Percentiles rank a stretch among this genome's conserved stretches.
These are phyloP conservation scores for Aspergillus fijiensis DNA, from an alignment of 2,329 filamentous ascomycete genomes.

Conservation along the genomic window DNA sequence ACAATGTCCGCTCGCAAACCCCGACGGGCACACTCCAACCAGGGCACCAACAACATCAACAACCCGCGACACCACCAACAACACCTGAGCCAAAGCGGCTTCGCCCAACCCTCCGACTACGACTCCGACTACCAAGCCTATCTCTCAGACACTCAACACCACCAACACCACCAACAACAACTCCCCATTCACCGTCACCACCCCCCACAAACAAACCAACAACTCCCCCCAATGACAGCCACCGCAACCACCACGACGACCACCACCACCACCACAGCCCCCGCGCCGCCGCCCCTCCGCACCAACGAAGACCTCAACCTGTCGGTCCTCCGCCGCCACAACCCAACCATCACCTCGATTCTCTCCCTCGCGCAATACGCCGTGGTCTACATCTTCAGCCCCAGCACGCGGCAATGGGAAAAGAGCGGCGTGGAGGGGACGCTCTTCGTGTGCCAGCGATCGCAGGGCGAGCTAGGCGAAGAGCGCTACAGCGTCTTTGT, in stretches of 20 bases:
- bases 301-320: slow-evolving; percentile 87
- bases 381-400: slow-evolving; percentile 78
- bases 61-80: slow-evolving; percentile 19
- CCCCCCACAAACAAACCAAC: slow-evolving; percentile 14
- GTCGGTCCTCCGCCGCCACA: slow-evolving; percentile 76
- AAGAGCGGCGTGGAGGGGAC: slow-evolving; percentile 83
- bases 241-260: slow-evolving; percentile 19
- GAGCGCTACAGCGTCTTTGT: slow-evolving; percentile 62
- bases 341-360: slow-evolving; percentile 70
- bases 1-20: slow-evolving; percentile 36
- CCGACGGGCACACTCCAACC: slow-evolving; percentile 31
- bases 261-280: slow-evolving; percentile 18
- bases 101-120: slow-evolving; percentile 53
- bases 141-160: slow-evolving; percentile 36
- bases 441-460: slow-evolving; percentile 76
- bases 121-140: slow-evolving; percentile 63
- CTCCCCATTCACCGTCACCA: slow-evolving; percentile 30
- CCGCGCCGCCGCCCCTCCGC: slow-evolving; percentile 49
- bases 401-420: slow-evolving; percentile 69
- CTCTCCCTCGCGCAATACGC: slow-evolving; percentile 80
- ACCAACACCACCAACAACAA: slow-evolving; percentile 9
- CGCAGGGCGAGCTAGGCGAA: slow-evolving; percentile 45
- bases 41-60: slow-evolving; percentile 16
- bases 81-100: slow-evolving; percentile 15
- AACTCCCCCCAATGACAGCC: slow-evolving; percentile 23